Percentiles rank a stretch among this genome's conserved stretches.
phyloP scores from a whole-genome alignment of 1,284 basidiomycete species.

The Austroboletus olivaceoglutinosus region DNA sequence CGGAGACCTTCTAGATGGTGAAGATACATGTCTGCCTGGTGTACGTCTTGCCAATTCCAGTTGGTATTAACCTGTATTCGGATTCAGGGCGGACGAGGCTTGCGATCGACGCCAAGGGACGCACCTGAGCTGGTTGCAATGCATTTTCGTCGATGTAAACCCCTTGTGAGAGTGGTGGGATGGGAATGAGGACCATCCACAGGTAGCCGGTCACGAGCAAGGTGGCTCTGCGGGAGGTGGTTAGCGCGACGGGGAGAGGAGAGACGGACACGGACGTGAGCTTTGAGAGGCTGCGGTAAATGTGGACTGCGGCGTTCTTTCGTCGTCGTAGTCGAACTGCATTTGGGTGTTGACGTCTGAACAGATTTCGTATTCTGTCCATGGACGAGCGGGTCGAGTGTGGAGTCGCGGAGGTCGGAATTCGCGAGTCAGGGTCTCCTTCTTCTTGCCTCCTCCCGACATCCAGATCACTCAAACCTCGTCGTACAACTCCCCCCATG shows the following conservation, averaged over 20 bases:
- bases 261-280: conserved; percentile 32
- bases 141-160: conserved; percentile 94
- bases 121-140: conserved; percentile 82
- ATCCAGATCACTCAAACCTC: conserved; percentile 1
- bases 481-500: conserved; percentile 37
- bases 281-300: conserved; percentile 24
- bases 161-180: conserved; percentile 57
- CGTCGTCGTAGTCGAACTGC: conserved; percentile 31
- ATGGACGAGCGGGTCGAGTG: too few relatives aligned
- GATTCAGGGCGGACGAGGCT: not conserved
- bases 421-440: conserved; percentile 13
- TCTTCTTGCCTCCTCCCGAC: conserved; percentile 9
- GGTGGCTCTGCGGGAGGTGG: conserved; percentile 39
- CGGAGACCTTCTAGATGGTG: conserved; percentile 63
- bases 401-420: too few relatives aligned
- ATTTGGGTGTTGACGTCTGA: conserved; percentile 17
- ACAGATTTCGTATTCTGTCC: conserved; percentile 20
- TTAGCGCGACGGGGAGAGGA: not conserved
- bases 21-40: conserved; percentile 77
- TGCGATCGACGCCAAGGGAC: conserved; percentile 12
- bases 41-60: conserved; percentile 88
- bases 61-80: conserved; percentile 75
- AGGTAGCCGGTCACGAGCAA: conserved; percentile 64
- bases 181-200: conserved; percentile 76
- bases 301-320: conserved; percentile 10